Percentiles rank a stretch among this genome's conserved stretches.
These are phyloP conservation scores for Waitea zeae DNA, from an alignment of 1,284 basidiomycete species.

Conservation along the genomic window DNA sequence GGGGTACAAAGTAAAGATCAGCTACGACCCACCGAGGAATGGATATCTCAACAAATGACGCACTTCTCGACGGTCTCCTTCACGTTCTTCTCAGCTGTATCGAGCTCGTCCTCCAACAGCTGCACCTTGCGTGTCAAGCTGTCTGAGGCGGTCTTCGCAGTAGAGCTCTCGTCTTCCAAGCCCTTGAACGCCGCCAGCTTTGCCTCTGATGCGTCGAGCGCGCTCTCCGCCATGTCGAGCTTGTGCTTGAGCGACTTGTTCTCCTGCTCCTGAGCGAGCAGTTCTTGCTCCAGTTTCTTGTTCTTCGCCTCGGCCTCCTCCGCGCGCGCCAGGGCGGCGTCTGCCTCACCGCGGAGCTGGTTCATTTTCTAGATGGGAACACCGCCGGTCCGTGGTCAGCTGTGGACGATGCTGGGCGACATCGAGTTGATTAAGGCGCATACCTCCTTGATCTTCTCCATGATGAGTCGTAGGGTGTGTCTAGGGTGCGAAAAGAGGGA, in stretches of 20 bases:
- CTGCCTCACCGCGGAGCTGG: slow-evolving; percentile 72
- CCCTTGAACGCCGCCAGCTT: slow-evolving; percentile 60
- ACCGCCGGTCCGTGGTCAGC: too few relatives aligned
- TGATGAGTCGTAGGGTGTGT: slow-evolving; percentile 22
- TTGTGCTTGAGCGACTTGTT: slow-evolving; percentile 74
- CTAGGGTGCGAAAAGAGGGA: neutral
- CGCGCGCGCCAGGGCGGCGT: slow-evolving; percentile 62
- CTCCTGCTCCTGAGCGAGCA: slow-evolving; percentile 81
- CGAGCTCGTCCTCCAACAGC: slow-evolving; percentile 90
- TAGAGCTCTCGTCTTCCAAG: slow-evolving; percentile 56
- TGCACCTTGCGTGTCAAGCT: slow-evolving; percentile 74
- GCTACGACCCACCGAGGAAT: slow-evolving; percentile 2
- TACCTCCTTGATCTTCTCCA: slow-evolving; percentile 68
- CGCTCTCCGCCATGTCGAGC: slow-evolving; percentile 49
- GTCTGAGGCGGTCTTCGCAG: slow-evolving; percentile 63
- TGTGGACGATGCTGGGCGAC: too few relatives aligned
- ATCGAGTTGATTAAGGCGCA: slow-evolving; percentile 6
- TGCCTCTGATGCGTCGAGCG: slow-evolving; percentile 67
- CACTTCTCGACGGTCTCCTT: slow-evolving; percentile 97
- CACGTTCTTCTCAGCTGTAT: slow-evolving; percentile 90
- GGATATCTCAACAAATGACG: slow-evolving; percentile 16
- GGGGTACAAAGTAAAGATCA: neutral
- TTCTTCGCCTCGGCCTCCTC: slow-evolving; percentile 75
- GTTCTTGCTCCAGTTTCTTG: slow-evolving; percentile 69
- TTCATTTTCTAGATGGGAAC: slow-evolving; percentile 49